phyloP scores from a whole-genome alignment of 192 early-diverging fungal genomes.

The Podila verticillata region DNA sequence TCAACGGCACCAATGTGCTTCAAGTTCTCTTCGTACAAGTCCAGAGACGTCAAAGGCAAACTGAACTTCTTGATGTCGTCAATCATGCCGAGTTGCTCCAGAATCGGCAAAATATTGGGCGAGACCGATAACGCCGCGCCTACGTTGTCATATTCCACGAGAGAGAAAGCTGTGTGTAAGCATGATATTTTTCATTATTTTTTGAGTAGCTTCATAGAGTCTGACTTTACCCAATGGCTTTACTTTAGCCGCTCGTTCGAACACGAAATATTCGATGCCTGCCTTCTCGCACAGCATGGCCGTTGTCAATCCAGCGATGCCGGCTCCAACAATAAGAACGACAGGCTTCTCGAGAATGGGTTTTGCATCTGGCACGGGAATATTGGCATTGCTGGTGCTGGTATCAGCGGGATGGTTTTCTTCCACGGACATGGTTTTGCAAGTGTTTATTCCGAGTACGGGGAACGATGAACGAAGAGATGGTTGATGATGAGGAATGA shows the following conservation, averaged over 20 bases:
- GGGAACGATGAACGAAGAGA: background rate
- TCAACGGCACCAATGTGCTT: background rate
- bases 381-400: background rate
- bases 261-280: background rate
- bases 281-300: background rate
- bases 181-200: too few species aligned
- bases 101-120: background rate
- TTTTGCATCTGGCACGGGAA: background rate
- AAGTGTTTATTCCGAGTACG: background rate
- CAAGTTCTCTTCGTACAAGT: background rate
- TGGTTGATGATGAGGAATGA: background rate
- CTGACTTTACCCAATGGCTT: conserved; percentile 5
- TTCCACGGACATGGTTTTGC: background rate
- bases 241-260: background rate
- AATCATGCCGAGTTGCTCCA: conserved; percentile 1
- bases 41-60: background rate
- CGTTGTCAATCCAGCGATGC: background rate
- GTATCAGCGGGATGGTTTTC: background rate
- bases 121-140: background rate
- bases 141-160: too few species aligned
- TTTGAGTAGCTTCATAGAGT: too few species aligned
- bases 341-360: background rate
- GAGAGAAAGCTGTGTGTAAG: too few species aligned
- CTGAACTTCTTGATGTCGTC: background rate
- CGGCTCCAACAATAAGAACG: background rate